Percentiles rank a stretch among this genome's conserved stretches.
phyloP scores from a whole-genome alignment of 2,329 filamentous ascomycete genomes.

The Thermoascus crustaceus region DNA sequence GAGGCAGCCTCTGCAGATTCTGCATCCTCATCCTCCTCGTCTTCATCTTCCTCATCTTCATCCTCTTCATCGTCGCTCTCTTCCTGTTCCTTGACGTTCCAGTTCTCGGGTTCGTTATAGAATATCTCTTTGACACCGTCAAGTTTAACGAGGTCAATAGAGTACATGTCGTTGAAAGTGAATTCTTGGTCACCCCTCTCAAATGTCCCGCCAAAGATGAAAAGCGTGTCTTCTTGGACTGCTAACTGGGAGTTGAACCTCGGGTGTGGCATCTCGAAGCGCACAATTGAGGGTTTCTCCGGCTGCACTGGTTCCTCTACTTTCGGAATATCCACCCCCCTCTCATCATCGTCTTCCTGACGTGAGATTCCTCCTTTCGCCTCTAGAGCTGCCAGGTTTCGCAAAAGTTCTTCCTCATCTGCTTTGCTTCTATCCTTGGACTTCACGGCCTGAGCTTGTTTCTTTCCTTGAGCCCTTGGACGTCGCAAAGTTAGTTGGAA shows the following conservation, averaged over 20 bases:
- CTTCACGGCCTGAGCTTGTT: conserved; percentile 43
- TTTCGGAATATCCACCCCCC: conserved; percentile 36
- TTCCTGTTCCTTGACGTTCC: conserved; percentile 57
- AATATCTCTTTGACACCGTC: conserved; percentile 92
- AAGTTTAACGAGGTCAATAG: conserved; percentile 86
- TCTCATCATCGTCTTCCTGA: conserved; percentile 37
- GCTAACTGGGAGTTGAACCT: conserved; percentile 87
- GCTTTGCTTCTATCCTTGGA: conserved; percentile 66
- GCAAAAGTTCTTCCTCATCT: conserved; percentile 81
- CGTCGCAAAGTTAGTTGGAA: conserved; percentile 75
- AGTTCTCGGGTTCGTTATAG: conserved; percentile 75
- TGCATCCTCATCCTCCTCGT: conserved; percentile 39
- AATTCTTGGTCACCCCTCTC: conserved; percentile 93
- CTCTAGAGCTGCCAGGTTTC: conserved; percentile 78
- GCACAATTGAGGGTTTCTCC: conserved; percentile 54
- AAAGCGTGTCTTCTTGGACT: conserved; percentile 85
- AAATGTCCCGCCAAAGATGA: conserved; percentile 90
- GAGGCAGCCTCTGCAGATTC: conserved; percentile 32
- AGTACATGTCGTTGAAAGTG: conserved; percentile 91
- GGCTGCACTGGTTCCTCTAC: conserved; percentile 45
- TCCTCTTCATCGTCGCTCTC: conserved; percentile 48
- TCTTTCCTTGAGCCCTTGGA: conserved; percentile 59
- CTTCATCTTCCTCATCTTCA: conserved; percentile 33
- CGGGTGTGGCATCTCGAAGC: conserved; percentile 77
- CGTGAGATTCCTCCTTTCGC: conserved; percentile 61